These are phyloP conservation scores for Lasiosphaeria miniovina DNA, from an alignment of 495 filamentous ascomycete species.

Conservation along the genomic window DNA sequence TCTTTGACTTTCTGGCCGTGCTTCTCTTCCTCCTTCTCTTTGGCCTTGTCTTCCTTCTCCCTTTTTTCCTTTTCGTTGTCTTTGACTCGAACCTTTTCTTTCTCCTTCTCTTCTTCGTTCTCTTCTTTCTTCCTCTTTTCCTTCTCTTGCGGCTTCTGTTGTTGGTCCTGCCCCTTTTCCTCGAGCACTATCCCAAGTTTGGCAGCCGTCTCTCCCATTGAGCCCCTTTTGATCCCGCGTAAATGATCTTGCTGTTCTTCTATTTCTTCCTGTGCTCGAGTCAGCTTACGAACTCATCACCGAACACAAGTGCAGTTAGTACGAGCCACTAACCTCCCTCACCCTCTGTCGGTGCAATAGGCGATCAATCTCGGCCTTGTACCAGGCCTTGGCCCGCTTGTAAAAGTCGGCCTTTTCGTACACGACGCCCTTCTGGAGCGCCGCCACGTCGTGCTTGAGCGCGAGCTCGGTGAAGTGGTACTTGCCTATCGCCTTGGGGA, in stretches of 20 bases:
- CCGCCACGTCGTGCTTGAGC: conserved; percentile 19
- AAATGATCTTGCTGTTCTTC: no score
- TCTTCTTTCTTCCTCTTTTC: neutral
- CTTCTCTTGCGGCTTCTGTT: neutral
- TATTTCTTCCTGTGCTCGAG: neutral
- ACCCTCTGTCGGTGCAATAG: conserved; percentile 11
- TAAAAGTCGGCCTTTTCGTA: conserved; percentile 25
- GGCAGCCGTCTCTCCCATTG: no score
- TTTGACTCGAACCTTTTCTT: neutral
- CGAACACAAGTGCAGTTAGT: neutral
- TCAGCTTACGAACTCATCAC: neutral
- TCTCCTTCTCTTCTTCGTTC: neutral
- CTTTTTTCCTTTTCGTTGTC: neutral
- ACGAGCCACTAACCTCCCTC: conserved; percentile 6
- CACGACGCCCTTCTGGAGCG: conserved; percentile 19
- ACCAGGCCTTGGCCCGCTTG: conserved; percentile 27
- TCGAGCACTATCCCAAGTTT: neutral
- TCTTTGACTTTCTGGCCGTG: neutral
- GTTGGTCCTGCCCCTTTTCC: neutral
- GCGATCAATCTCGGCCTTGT: conserved; percentile 32
- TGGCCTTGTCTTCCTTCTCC: neutral
- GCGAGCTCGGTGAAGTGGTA: conserved; percentile 21
- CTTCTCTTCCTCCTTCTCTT: neutral
- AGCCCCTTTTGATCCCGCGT: no score
- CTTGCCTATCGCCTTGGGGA: conserved; percentile 10